Percentiles rank a stretch among this genome's conserved stretches.
Conservation (phyloP, 2,329 filamentous ascomycete species). For the Exutisphaerella laricina region DNA sequence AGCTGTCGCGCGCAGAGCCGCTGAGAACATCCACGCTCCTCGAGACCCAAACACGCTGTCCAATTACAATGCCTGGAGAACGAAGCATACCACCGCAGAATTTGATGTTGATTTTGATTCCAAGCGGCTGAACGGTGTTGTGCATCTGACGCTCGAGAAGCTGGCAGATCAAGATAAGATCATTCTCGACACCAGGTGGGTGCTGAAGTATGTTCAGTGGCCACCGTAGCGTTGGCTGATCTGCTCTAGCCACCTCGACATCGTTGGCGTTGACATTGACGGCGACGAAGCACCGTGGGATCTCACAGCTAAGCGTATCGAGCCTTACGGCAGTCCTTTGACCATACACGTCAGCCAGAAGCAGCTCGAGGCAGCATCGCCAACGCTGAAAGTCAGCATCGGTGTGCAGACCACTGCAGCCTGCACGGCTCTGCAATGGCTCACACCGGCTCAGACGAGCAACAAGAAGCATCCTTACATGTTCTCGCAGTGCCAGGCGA, state of each 20-base stretch:
- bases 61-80: conserved; percentile 86
- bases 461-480: conserved; percentile 97
- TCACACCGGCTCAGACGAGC: conserved; percentile 86
- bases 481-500: conserved; percentile 97
- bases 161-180: conserved; percentile 70
- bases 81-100: conserved; percentile 73
- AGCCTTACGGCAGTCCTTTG: conserved; percentile 70
- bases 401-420: conserved; percentile 70
- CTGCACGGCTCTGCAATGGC: conserved; percentile 92
- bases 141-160: conserved; percentile 70
- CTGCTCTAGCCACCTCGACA: conserved; percentile 57
- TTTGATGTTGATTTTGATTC: conserved; percentile 78
- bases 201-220: no score
- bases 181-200: conserved; percentile 70
- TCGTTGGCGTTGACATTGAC: conserved; percentile 66
- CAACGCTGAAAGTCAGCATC: conserved; percentile 26
- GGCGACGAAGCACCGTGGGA: conserved; percentile 62
- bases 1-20: conserved; percentile 24
- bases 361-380: conserved; percentile 32
- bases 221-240: no score
- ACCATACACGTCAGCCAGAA: conserved; percentile 51
- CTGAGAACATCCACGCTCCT: conserved; percentile 30
- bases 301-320: conserved; percentile 58
- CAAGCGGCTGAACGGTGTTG: conserved; percentile 70
- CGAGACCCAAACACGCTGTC: conserved; percentile 80